Percentiles rank a stretch among this genome's conserved stretches.
These are phyloP conservation scores for Adansonia rubrostipa DNA, from an alignment of 441 rosid genomes.

Conservation along the genomic window DNA sequence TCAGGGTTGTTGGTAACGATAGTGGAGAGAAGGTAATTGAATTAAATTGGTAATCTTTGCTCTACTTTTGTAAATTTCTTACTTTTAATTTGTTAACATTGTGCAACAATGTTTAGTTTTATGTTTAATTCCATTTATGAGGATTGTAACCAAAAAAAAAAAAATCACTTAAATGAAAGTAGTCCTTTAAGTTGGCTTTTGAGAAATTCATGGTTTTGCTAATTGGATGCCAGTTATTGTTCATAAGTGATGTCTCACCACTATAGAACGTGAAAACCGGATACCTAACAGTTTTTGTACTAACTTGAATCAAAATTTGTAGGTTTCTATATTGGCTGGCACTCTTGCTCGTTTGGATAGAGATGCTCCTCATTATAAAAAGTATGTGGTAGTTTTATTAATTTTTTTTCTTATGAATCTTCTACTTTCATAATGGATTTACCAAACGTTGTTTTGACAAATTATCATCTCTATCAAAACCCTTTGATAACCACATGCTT, in stretches of 20 bases:
- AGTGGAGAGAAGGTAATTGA: slow-evolving; percentile 81
- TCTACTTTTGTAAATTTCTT: neutral
- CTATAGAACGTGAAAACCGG: slow-evolving; percentile 3
- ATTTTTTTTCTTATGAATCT: slow-evolving; percentile 13
- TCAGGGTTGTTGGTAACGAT: slow-evolving; percentile 99
- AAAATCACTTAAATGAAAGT: neutral
- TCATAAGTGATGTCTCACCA: neutral
- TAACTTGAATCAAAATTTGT: slow-evolving; percentile 41
- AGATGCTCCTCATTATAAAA: slow-evolving; percentile 91
- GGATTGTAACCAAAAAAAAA: neutral
- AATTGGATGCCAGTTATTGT: slow-evolving; percentile 1
- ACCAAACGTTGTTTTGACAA: neutral
- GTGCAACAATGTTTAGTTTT: neutral
- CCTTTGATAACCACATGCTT: slow-evolving; percentile 20
- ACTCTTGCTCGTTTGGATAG: slow-evolving; percentile 98
- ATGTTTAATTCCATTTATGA: slow-evolving; percentile 16
- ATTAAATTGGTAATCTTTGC: neutral
- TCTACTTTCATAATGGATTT: neutral
- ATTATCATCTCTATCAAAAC: slow-evolving; percentile 13
- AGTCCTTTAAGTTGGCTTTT: slow-evolving; percentile 10
- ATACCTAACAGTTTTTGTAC: neutral
- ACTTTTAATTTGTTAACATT: slow-evolving; percentile 2
- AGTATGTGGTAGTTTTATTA: slow-evolving; percentile 51
- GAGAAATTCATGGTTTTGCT: slow-evolving; percentile 19
- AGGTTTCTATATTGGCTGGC: slow-evolving; percentile 98